These are phyloP conservation scores for Cladorrhinum samala DNA, from an alignment of 495 filamentous ascomycete species.

Conservation along the genomic window DNA sequence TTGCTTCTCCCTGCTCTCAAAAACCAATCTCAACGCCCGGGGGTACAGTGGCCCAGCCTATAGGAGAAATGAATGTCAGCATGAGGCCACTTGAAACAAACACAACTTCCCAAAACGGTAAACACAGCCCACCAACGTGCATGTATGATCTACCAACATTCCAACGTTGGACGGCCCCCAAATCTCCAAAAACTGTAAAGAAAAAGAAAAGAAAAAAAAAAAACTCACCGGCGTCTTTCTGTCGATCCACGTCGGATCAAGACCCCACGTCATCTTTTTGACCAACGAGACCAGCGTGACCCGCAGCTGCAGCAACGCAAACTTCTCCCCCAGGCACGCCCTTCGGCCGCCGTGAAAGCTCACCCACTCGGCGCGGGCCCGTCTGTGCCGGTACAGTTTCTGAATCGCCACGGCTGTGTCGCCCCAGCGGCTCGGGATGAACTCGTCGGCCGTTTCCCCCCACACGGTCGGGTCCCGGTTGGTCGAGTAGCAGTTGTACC, in stretches of 20 bases:
- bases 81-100: neutral
- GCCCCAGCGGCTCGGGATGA: conserved; percentile 14
- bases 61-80: neutral
- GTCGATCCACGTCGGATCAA: conserved; percentile 12
- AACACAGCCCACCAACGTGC: neutral
- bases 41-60: conserved; percentile 13
- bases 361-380: conserved; percentile 23
- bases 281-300: conserved; percentile 10
- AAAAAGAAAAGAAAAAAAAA: conserved; percentile 1
- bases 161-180: neutral
- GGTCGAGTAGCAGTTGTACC: conserved; percentile 18
- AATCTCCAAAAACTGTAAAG: neutral
- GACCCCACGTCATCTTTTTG: conserved; percentile 1
- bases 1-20: neutral
- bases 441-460: conserved; percentile 9
- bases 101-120: neutral
- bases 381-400: conserved; percentile 15
- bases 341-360: conserved; percentile 30
- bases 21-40: conserved; percentile 4
- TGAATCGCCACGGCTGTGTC: conserved; percentile 5
- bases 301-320: conserved; percentile 14
- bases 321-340: conserved; percentile 29
- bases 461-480: conserved; percentile 10
- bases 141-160: neutral
- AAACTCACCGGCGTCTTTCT: conserved; percentile 11